Base-by-base conservation (phyloP, 1,284 basidiomycete genomes). In the Singerocomus rubriflavus region DNA sequence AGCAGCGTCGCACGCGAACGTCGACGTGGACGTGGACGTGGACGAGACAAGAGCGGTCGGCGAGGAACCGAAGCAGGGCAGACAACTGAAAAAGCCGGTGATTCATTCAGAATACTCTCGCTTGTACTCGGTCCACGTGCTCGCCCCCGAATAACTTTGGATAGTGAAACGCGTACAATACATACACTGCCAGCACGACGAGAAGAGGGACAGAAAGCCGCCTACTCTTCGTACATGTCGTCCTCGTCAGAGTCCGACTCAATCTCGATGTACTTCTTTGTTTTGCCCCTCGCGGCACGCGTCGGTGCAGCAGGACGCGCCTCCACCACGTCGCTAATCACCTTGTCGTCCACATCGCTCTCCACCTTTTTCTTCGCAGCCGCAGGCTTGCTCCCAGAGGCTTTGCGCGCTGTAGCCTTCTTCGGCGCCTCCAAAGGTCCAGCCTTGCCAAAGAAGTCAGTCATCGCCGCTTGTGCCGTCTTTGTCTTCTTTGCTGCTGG, bases 391-490 rank as follows among this genome's bases (percentile, higher is more conserved):
- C 70, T 77, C 60, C 73, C 73, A 27, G 82, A 79, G n/a, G 78
- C 69, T 57, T 81, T 84, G 42, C 76, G 71, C 33, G 64, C 57
- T 6, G 70, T 57, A 6, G 61, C 52, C 46, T 69, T 69, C 59
- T 73, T 77, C 44, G 62, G 59, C 39, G 59, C 52, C 32, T 67
- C 68, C 16, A 67, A 61, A 6, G 66, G 59, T 3, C 62, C 61
- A 27, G 71, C 66, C 57, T 86, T 85, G 39, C 72, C 73, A 52
- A 85, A 83, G 69, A 83, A 84, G 59, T 85, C 81, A 2, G 80
- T 77, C 33, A 82, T 72, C 1, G 75, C 66, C 0, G 75, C 63
- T 56, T 79, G 78, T 0, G 69, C 32, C 36, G 60, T 65, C 53
- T 78, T 79, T 56, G 72, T 73, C 65, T 80, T 82, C 67, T 78